Evolutionary conservation across 75 land plant genomes (phyloP).

Genomic region (Pseudotsuga menziesii): DNA sequence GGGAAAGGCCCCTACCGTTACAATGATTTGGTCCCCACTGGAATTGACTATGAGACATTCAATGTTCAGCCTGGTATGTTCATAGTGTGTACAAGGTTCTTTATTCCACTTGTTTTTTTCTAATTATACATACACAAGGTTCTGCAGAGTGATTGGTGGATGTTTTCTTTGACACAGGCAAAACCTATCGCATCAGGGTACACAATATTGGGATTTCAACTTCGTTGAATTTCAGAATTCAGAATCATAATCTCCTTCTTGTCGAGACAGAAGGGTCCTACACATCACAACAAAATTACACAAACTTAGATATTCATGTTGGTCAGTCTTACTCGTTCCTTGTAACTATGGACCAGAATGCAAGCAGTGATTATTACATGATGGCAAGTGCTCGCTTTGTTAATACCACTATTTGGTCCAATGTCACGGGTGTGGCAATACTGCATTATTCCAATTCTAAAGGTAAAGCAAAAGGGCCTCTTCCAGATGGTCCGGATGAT

Average conservation of each 20-base stretch:
- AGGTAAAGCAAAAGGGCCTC: constrained; percentile 54
- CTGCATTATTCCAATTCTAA: constrained; percentile 66
- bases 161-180: constrained; percentile 42
- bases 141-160: background rate
- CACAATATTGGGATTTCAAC: constrained; percentile 77
- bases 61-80: constrained; percentile 65
- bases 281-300: constrained; percentile 72
- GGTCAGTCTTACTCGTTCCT: constrained; percentile 93
- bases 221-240: constrained; percentile 84
- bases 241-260: constrained; percentile 69
- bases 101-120: background rate
- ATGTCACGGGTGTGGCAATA: constrained; percentile 69
- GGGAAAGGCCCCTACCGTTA: constrained; percentile 79
- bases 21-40: constrained; percentile 51
- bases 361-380: constrained; percentile 79
- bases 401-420: constrained; percentile 58
- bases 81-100: background rate
- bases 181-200: constrained; percentile 76
- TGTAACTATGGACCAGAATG: constrained; percentile 87
- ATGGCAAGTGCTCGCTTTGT: constrained; percentile 88
- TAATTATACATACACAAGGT: background rate
- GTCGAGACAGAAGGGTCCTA: constrained; percentile 94
- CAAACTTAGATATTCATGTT: constrained; percentile 84
- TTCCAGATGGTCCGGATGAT: constrained; percentile 69
- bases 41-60: constrained; percentile 51